Percentiles rank a stretch among this genome's conserved stretches.
Conservation (phyloP, 192 early-diverging fungal species). For the Gorgonomyces haynaldii region DNA sequence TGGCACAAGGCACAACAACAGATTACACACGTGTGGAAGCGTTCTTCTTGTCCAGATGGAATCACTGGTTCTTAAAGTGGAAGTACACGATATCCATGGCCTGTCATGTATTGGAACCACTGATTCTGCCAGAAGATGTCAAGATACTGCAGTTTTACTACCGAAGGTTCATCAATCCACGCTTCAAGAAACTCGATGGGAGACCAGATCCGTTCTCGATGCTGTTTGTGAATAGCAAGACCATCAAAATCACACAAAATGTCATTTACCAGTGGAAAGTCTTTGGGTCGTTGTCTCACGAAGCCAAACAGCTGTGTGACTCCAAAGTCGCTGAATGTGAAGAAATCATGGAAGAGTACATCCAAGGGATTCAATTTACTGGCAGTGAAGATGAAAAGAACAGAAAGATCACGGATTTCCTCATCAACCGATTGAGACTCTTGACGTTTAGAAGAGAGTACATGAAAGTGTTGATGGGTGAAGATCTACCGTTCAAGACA, state of each 20-base stretch:
- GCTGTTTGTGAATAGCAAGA: too few relatives aligned
- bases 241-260: background rate
- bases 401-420: conserved; percentile 30
- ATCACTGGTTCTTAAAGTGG: conserved; percentile 37
- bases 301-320: conserved; percentile 29
- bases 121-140: too few relatives aligned
- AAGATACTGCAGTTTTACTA: too few relatives aligned
- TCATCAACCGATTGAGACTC: conserved; percentile 24
- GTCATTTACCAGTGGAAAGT: background rate
- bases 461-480: conserved; percentile 8
- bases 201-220: too few relatives aligned
- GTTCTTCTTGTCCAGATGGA: conserved; percentile 28
- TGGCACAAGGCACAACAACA: conserved; percentile 24
- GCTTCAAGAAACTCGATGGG: too few relatives aligned
- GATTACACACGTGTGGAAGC: conserved; percentile 26
- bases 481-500: conserved; percentile 13
- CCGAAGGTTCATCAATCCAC: too few relatives aligned
- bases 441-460: conserved; percentile 26
- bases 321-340: conserved; percentile 32
- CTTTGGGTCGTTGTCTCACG: conserved; percentile 19
- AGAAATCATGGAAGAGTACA: conserved; percentile 34
- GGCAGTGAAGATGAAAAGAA: conserved; percentile 31
- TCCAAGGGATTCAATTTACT: conserved; percentile 24
- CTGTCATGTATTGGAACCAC: too few relatives aligned
- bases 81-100: conserved; percentile 26